Evolutionary conservation across 2,329 filamentous ascomycete genomes (phyloP).

Genomic region (Aspergillus eucalypticola): DNA sequence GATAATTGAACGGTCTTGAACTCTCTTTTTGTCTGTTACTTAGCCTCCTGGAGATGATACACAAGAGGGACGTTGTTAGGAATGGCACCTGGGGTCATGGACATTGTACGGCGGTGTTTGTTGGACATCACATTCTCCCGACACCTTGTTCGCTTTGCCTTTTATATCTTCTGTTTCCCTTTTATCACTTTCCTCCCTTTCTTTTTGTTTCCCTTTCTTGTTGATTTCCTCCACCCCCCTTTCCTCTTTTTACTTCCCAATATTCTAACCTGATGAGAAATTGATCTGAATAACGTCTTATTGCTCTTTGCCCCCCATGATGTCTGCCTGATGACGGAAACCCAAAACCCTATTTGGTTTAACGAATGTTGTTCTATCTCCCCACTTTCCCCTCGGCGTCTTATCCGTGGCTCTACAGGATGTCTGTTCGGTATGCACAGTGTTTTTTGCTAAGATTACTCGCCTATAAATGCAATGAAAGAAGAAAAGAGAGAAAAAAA

Average conservation of each 20-base stretch:
- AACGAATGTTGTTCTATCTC: background rate
- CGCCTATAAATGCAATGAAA: background rate
- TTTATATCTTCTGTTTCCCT: conserved; percentile 16
- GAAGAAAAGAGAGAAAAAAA: background rate
- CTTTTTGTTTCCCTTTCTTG: conserved; percentile 16
- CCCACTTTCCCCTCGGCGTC: background rate
- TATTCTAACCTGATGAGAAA: conserved; percentile 22
- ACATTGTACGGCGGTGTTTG: conserved; percentile 27
- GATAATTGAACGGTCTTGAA: conserved; percentile 41
- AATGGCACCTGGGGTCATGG: conserved; percentile 28
- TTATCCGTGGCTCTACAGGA: background rate
- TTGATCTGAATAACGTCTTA: conserved; percentile 11
- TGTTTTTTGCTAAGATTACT: background rate
- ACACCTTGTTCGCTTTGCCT: conserved; percentile 12
- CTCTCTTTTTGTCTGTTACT: conserved; percentile 40
- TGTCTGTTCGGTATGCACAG: background rate
- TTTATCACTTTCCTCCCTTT: conserved; percentile 21
- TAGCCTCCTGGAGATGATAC: conserved; percentile 36
- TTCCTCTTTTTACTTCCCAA: conserved; percentile 21
- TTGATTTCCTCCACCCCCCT: conserved; percentile 13
- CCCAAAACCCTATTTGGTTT: background rate
- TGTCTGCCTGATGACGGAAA: background rate
- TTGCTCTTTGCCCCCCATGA: background rate
- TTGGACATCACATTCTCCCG: conserved; percentile 23
- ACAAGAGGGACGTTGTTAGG: conserved; percentile 35